Conservation (phyloP, 2,329 filamentous ascomycete genomes). For the Fusarium kyushuense region DNA sequence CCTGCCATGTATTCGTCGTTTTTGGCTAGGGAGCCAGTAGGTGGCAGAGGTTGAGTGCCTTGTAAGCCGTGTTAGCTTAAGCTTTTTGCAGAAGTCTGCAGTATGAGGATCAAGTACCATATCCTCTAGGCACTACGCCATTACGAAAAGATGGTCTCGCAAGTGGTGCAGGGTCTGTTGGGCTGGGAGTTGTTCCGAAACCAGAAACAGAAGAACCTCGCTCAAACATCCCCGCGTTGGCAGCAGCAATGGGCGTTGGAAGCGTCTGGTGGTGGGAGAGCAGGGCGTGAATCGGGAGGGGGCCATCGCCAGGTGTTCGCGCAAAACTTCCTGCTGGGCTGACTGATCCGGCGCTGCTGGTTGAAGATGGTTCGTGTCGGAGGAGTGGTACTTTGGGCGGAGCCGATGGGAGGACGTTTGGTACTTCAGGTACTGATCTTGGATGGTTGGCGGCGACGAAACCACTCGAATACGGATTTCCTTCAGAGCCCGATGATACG, state of each 20-base stretch:
- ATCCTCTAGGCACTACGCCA: slow-evolving; percentile 49
- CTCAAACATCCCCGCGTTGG: slow-evolving; percentile 35
- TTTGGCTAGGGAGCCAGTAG: slow-evolving; percentile 51
- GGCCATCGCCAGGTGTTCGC: slow-evolving; percentile 62
- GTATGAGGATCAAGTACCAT: slow-evolving; percentile 50
- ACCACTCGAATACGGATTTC: slow-evolving; percentile 45
- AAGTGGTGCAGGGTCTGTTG: slow-evolving; percentile 40
- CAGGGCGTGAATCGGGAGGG: slow-evolving; percentile 67
- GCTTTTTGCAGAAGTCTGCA: slow-evolving; percentile 30
- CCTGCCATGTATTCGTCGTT: slow-evolving; percentile 47
- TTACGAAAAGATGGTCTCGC: slow-evolving; percentile 40
- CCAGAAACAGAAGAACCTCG: slow-evolving; percentile 38
- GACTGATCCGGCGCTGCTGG: slow-evolving; percentile 57
- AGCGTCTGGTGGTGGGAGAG: slow-evolving; percentile 58
- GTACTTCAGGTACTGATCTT: slow-evolving; percentile 45
- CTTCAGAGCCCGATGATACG: slow-evolving; percentile 36
- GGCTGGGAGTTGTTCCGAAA: slow-evolving; percentile 41
- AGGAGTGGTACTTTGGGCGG: slow-evolving; percentile 54
- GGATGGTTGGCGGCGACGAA: slow-evolving; percentile 51
- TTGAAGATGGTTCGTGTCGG: slow-evolving; percentile 61
- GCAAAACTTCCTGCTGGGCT: slow-evolving; percentile 53
- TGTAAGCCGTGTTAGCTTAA: slow-evolving; percentile 49
- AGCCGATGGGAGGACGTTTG: slow-evolving; percentile 48
- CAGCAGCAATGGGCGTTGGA: slow-evolving; percentile 26
- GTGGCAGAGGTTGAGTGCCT: slow-evolving; percentile 53